Evolutionary conservation across 495 filamentous ascomycete genomes (phyloP), one percentile per base, ranked within the genome.

Genomic region (Terfezia claveryi): DNA sequence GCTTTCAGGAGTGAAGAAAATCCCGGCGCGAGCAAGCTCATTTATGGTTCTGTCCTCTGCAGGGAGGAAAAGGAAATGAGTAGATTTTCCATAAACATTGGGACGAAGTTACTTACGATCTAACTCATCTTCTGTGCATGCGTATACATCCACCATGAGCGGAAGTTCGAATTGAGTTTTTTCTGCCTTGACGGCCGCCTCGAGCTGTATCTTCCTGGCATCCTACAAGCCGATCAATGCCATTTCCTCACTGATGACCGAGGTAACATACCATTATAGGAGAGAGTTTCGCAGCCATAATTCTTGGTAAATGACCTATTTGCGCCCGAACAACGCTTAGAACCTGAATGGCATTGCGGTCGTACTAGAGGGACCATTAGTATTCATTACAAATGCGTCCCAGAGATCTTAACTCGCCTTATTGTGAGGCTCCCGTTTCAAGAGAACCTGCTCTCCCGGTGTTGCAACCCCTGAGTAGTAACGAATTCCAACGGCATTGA

Each of bases 401-500:
- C 27, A 32, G 27, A 32, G 4, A 4, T 32, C 27, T 32, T 32
- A 4, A 32, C 27, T 32, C 27, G 27, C 27, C 27, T 32, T 67
- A 58, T 95, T 95, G 11, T 61, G 55, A 2, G 84, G 81, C 55
- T 94, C 82, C 58, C 88, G 71, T 36, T 66, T 69, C 53, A 83
- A 62, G 32, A 85, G 58, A 1, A 91, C 81, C 56, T 77, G 73
- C 64, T 95, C 88, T 12, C 83, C 82, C 5, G 72, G 52, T 4
- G 75, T 84, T 4, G 83, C 84, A 55, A 76, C 63, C 6, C 85
- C 86, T 27, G 64, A 69, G 66, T 95, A 95, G 65, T 79, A 93
- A 52, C 80, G 74, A 11, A 86, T 73, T 6, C 87, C 88, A 0
- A 94, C 87, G 50, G 91, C 81, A 57, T 88, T 87, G 11, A 71